phyloP scores from a whole-genome alignment of 768 basidiomycete species.

The Omphalotus guepiniiformis region DNA sequence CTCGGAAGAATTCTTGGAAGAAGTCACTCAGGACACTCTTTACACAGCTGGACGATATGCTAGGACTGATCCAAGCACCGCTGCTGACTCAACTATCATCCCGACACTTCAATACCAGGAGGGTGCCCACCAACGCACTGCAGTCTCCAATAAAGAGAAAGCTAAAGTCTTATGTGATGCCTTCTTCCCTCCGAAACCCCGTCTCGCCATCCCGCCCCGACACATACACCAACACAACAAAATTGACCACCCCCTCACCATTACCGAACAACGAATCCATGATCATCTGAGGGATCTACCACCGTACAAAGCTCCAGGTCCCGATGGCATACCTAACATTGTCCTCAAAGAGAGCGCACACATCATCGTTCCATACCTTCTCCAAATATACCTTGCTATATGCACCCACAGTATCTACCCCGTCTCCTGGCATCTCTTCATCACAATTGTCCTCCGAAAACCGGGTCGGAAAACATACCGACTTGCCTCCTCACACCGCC shows the following conservation, averaged over 20 bases:
- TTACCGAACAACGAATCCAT: constrained; percentile 1
- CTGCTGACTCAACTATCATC: neutral
- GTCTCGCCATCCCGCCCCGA: neutral
- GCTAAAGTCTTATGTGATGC: neutral
- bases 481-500: neutral
- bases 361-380: neutral
- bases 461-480: neutral
- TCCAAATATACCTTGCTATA: neutral
- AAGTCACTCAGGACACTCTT: constrained; percentile 7
- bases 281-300: constrained; percentile 14
- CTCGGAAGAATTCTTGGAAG: constrained; percentile 21
- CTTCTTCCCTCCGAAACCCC: neutral
- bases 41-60: constrained; percentile 15
- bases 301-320: constrained; percentile 20
- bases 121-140: neutral
- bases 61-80: neutral
- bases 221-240: constrained; percentile 10
- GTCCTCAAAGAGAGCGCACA: constrained; percentile 1
- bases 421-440: neutral
- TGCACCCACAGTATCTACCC: neutral
- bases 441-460: neutral
- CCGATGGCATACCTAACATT: constrained; percentile 1
- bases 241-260: neutral
- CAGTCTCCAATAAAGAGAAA: neutral
- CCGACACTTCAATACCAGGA: neutral